Conservation (phyloP, 1,139 yeast species). For the Yamadazyma dushanensis region DNA sequence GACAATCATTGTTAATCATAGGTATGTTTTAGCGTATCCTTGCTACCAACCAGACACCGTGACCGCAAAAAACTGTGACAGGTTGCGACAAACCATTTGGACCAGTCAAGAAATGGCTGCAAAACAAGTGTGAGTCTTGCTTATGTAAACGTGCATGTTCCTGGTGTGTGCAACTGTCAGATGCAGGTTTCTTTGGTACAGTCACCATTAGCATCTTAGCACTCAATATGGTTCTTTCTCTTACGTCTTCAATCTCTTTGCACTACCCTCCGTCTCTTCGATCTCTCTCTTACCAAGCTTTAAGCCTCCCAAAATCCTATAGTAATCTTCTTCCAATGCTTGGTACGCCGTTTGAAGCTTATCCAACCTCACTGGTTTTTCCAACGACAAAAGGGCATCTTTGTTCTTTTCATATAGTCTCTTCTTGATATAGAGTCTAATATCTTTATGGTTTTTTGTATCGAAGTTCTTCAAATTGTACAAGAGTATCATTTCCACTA, state of each 20-base stretch:
- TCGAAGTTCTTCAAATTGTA: constrained; percentile 35
- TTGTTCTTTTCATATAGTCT: constrained; percentile 74
- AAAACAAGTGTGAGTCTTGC: no score
- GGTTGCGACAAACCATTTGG: no score
- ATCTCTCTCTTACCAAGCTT: constrained; percentile 10
- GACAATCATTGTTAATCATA: no score
- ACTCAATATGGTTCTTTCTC: neutral
- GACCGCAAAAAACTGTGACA: no score
- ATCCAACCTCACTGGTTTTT: constrained; percentile 57
- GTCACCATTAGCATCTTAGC: no score
- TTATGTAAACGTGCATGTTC: no score
- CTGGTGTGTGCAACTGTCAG: no score
- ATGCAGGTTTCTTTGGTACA: no score
- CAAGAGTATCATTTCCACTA: constrained; percentile 72
- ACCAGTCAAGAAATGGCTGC: no score
- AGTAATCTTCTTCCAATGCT: constrained; percentile 67
- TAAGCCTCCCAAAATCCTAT: constrained; percentile 48
- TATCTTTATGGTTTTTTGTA: constrained; percentile 32
- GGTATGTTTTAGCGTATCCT: no score
- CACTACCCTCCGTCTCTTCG: neutral
- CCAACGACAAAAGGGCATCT: constrained; percentile 72
- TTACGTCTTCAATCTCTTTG: constrained; percentile 4
- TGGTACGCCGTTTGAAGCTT: constrained; percentile 77
- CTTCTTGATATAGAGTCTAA: constrained; percentile 66
- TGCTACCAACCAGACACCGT: no score